Conservation (phyloP, 768 basidiomycete genomes). For the Gloeopeniophorella convolvens region DNA sequence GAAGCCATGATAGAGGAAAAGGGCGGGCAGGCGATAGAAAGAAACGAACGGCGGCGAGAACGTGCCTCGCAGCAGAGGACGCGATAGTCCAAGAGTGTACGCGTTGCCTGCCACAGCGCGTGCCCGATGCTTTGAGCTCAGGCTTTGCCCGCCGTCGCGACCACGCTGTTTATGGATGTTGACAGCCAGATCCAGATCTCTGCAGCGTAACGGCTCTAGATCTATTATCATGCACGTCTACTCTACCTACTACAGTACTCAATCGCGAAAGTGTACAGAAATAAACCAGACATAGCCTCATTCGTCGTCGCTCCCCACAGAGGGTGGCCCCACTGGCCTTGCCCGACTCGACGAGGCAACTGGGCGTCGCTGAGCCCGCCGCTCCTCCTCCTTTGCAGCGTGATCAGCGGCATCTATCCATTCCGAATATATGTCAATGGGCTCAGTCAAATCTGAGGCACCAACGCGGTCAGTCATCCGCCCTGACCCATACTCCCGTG, state of each 20-base stretch:
- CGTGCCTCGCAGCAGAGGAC: background rate
- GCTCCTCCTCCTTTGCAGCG: slow-evolving; percentile 57
- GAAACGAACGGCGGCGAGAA: background rate
- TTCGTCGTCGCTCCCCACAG: slow-evolving; percentile 44
- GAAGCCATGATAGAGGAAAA: slow-evolving; percentile 40
- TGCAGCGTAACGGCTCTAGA: no score
- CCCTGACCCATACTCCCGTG: slow-evolving; percentile 13
- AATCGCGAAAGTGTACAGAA: no score
- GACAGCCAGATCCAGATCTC: no score
- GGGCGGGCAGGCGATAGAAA: background rate
- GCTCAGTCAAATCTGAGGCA: slow-evolving; percentile 69
- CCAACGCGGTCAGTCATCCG: slow-evolving; percentile 6
- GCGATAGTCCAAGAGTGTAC: slow-evolving; percentile 5
- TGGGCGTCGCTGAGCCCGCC: slow-evolving; percentile 40
- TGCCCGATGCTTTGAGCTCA: no score
- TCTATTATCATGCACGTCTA: background rate
- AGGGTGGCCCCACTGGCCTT: slow-evolving; percentile 28
- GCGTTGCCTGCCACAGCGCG: background rate
- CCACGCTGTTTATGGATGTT: slow-evolving; percentile 9
- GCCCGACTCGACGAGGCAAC: slow-evolving; percentile 47
- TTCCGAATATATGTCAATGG: slow-evolving; percentile 85
- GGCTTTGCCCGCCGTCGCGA: slow-evolving; percentile 13
- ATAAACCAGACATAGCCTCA: slow-evolving; percentile 24
- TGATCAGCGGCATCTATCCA: slow-evolving; percentile 89
- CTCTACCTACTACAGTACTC: no score